Percentiles rank a stretch among this genome's conserved stretches.
Conservation (phyloP, 192 early-diverging fungal genomes). For the Entomortierella chlamydospora region DNA sequence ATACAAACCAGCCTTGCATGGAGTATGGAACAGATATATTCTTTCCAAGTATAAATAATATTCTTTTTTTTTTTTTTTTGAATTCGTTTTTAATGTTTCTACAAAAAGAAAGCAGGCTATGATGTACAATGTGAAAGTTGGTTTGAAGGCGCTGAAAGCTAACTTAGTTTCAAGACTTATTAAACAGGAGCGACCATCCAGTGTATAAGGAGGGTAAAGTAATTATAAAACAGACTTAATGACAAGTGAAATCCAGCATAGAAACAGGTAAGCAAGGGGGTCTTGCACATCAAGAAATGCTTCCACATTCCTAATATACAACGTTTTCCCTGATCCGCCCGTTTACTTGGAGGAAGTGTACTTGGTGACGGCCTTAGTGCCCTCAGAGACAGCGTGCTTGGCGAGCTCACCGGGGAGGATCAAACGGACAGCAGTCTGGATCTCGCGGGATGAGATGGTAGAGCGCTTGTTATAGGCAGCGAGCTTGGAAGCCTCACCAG, state of each 20-base stretch:
- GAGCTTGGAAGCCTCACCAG: slow-evolving; percentile 84
- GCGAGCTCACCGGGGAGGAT: slow-evolving; percentile 92
- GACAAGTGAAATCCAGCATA: background rate
- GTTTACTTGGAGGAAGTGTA: slow-evolving; percentile 86
- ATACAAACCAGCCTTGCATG: too few relatives aligned
- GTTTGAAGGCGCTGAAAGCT: slow-evolving; percentile 14
- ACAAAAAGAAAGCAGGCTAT: slow-evolving; percentile 54
- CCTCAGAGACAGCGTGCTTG: slow-evolving; percentile 98
- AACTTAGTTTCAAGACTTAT: slow-evolving; percentile 13
- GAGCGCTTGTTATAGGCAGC: slow-evolving; percentile 96
- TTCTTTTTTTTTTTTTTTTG: slow-evolving; percentile 8
- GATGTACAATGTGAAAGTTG: slow-evolving; percentile 49
- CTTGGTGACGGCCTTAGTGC: slow-evolving; percentile 98
- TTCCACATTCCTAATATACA: too few relatives aligned
- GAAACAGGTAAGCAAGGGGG: too few relatives aligned
- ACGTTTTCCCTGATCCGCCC: background rate
- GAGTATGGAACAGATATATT: too few relatives aligned
- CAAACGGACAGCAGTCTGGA: slow-evolving; percentile 83
- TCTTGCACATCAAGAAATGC: too few relatives aligned
- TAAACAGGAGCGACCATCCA: slow-evolving; percentile 16
- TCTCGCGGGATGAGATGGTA: slow-evolving; percentile 96
- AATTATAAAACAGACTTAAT: slow-evolving; percentile 44
- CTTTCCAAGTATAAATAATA: background rate
- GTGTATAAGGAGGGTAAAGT: slow-evolving; percentile 24
- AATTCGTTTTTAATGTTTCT: slow-evolving; percentile 57